phyloP scores from a whole-genome alignment of 805 yeast species.

The Yarrowia sp. region DNA sequence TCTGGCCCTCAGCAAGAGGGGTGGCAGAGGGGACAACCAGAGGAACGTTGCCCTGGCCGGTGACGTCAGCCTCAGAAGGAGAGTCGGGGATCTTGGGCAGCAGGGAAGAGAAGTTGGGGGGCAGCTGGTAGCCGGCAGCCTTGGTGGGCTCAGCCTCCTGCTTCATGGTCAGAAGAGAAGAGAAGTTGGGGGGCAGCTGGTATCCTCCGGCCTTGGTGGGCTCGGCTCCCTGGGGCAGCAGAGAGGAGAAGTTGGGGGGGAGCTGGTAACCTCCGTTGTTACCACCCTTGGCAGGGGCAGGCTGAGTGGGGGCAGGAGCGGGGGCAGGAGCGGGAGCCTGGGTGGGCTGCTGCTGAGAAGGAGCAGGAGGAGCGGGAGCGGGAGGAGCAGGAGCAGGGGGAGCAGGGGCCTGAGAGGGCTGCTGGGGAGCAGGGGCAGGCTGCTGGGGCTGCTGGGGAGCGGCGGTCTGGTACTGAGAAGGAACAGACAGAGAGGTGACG shows the following conservation, averaged over 20 bases:
- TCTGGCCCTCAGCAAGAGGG: slow-evolving; percentile 20
- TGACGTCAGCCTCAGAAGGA: slow-evolving; percentile 10
- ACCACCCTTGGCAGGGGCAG: slow-evolving; percentile 16
- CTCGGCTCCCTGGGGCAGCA: background rate
- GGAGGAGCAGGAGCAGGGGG: slow-evolving; percentile 31
- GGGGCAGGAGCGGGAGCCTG: slow-evolving; percentile 13
- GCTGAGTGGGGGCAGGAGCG: slow-evolving; percentile 15
- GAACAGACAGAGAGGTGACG: slow-evolving; percentile 35
- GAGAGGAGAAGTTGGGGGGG: slow-evolving; percentile 24
- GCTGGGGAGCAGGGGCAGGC: slow-evolving; percentile 30
- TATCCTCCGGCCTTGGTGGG: slow-evolving; percentile 16
- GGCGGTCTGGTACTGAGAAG: slow-evolving; percentile 30
- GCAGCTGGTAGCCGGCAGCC: slow-evolving; percentile 31
- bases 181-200: slow-evolving; percentile 34
- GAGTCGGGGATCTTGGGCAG: slow-evolving; percentile 18
- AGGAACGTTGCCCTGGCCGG: slow-evolving; percentile 11
- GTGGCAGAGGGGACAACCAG: slow-evolving; percentile 16
- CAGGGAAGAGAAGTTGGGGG: slow-evolving; percentile 29
- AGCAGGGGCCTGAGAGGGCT: slow-evolving; percentile 10
- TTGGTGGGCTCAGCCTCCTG: slow-evolving; percentile 40
- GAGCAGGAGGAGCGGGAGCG: slow-evolving; percentile 28
- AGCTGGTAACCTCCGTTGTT: slow-evolving; percentile 27
- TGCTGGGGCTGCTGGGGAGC: slow-evolving; percentile 30
- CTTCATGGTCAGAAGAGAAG: slow-evolving; percentile 19
- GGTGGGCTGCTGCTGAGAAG: slow-evolving; percentile 14